Percentiles rank a stretch among this genome's conserved stretches.
Conservation (phyloP, 257 asterid genomes). For the Petrea volubilis region DNA sequence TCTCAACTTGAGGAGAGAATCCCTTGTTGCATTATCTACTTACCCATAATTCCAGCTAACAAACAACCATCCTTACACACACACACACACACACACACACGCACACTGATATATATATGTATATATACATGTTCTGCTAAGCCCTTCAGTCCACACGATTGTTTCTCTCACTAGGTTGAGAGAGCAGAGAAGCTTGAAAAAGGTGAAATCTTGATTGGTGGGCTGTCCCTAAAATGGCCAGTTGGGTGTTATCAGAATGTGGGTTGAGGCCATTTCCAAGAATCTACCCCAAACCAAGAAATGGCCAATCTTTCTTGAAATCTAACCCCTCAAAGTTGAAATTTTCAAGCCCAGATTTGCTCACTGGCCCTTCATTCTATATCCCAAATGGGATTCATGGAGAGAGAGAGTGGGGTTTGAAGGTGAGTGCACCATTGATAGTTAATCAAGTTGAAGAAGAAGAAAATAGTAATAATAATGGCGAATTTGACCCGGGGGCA, state of each 20-base stretch:
- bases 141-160: conserved; percentile 29
- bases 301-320: conserved; percentile 20
- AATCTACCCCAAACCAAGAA: conserved; percentile 46
- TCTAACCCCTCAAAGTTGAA: conserved; percentile 36
- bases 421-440: conserved; percentile 75
- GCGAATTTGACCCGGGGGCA: conserved; percentile 67
- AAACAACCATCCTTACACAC: conserved; percentile 4
- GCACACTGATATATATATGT: background rate
- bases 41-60: background rate
- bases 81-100: background rate
- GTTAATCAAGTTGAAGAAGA: conserved; percentile 52
- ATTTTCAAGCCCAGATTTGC: conserved; percentile 33
- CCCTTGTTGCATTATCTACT: conserved; percentile 26
- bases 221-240: conserved; percentile 32
- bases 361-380: conserved; percentile 24
- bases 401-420: conserved; percentile 65
- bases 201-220: conserved; percentile 19
- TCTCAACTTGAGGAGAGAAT: conserved; percentile 36
- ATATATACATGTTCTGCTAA: background rate
- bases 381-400: conserved; percentile 42
- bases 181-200: conserved; percentile 34
- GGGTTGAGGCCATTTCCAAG: conserved; percentile 45
- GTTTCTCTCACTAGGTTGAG: background rate
- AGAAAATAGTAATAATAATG: conserved; percentile 10
- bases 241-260: conserved; percentile 47